Percentiles rank a stretch among this genome's conserved stretches.
These are phyloP conservation scores for Neurospora intermedia DNA, from an alignment of 495 filamentous ascomycete genomes.

Conservation along the genomic window DNA sequence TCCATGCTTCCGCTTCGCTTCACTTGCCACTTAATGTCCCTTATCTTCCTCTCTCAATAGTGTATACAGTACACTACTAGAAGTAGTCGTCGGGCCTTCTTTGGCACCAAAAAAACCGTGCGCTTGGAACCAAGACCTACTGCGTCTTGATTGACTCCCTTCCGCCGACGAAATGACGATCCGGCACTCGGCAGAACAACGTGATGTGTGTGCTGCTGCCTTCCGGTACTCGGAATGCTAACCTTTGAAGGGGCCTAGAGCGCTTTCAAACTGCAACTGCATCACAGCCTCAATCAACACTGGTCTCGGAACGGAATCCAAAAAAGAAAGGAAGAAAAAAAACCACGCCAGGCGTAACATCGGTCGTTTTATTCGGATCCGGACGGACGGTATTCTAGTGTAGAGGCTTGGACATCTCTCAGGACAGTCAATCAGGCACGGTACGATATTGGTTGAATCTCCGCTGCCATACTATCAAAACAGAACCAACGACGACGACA, in stretches of 20 bases:
- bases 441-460: neutral
- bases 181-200: neutral
- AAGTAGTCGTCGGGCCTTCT: neutral
- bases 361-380: neutral
- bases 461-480: neutral
- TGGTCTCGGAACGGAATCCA: neutral
- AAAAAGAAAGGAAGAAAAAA: neutral
- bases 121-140: neutral
- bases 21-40: neutral
- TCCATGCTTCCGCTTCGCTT: neutral
- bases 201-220: neutral
- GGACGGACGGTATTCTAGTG: neutral
- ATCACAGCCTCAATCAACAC: neutral
- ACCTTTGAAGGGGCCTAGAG: neutral
- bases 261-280: neutral
- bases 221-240: neutral
- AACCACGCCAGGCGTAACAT: neutral
- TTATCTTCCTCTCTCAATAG: neutral
- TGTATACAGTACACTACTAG: too few species aligned
- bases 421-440: neutral
- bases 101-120: neutral
- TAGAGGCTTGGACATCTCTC: too few species aligned
- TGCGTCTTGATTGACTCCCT: too few species aligned
- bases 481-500: neutral
- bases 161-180: neutral